Evolutionary conservation across 108 stramenopile species (phyloP).

Genomic region (Stephanodiscus minutulus): DNA sequence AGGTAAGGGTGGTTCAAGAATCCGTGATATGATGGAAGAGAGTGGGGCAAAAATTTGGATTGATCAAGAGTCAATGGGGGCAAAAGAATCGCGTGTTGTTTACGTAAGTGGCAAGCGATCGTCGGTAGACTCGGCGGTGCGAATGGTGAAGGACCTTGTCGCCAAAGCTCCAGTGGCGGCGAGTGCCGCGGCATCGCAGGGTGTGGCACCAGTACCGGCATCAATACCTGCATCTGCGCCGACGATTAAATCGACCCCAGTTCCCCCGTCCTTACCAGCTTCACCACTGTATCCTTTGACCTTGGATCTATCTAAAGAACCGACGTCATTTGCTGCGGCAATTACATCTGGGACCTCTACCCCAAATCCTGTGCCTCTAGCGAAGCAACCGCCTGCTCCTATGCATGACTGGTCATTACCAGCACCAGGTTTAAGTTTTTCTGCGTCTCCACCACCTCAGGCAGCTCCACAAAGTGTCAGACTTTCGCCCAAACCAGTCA

Average conservation of each 20-base stretch:
- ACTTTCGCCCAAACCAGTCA: conserved; percentile 15
- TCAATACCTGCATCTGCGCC: conserved; percentile 11
- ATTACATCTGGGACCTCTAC: conserved; percentile 24
- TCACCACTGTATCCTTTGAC: conserved; percentile 10
- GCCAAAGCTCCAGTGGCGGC: conserved; percentile 69
- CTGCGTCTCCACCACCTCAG: conserved; percentile 9
- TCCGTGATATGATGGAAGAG: conserved; percentile 91
- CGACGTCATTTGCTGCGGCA: conserved; percentile 44
- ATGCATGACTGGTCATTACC: conserved; percentile 26
- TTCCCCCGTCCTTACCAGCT: conserved; percentile 4
- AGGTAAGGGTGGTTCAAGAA: conserved; percentile 85
- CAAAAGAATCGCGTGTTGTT: conserved; percentile 74
- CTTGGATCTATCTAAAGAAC: conserved; percentile 10
- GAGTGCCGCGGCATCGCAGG: conserved; percentile 31
- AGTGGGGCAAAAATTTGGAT: conserved; percentile 91
- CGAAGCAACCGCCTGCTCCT: conserved; percentile 11
- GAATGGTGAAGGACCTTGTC: conserved; percentile 78
- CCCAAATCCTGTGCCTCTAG: conserved; percentile 12
- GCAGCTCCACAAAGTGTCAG: conserved; percentile 20
- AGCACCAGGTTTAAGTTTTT: not conserved
- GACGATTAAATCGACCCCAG: conserved; percentile 1
- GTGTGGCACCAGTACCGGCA: conserved; percentile 13
- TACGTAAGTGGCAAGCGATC: conserved; percentile 84
- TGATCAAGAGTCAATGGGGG: conserved; percentile 84
- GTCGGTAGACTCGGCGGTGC: conserved; percentile 72